phyloP scores from a whole-genome alignment of 306 rosid genomes.

The Vigna radiata region DNA sequence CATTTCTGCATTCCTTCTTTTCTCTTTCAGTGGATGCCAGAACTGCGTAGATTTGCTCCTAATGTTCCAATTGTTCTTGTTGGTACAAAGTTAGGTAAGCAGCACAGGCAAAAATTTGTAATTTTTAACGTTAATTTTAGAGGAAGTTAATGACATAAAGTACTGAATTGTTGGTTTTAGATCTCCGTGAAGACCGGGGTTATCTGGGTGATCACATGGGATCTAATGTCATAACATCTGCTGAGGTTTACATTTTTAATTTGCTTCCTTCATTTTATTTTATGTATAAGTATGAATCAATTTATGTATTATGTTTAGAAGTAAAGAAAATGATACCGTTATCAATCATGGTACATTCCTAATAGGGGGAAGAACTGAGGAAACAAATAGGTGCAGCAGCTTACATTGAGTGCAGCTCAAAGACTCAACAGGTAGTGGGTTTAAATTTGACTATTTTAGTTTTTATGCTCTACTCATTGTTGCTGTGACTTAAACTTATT shows the following conservation, averaged over 20 bases:
- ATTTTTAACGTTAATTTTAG: slow-evolving; percentile 14
- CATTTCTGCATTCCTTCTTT: slow-evolving; percentile 35
- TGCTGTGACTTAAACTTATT: background rate
- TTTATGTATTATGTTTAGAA: background rate
- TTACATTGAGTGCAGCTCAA: slow-evolving; percentile 94
- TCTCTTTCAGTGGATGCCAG: slow-evolving; percentile 93
- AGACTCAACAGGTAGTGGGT: slow-evolving; percentile 86
- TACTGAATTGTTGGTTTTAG: slow-evolving; percentile 49
- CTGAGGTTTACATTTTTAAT: slow-evolving; percentile 64
- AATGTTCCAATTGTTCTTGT: slow-evolving; percentile 95
- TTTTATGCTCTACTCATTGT: background rate
- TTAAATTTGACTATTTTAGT: background rate
- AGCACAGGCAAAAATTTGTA: background rate
- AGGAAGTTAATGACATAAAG: slow-evolving; percentile 26
- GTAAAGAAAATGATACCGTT: slow-evolving; percentile 23
- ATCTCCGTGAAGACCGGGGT: slow-evolving; percentile 86
- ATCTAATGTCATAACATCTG: slow-evolving; percentile 73
- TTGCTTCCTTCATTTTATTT: background rate
- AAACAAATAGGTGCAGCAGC: slow-evolving; percentile 99
- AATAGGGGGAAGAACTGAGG: slow-evolving; percentile 96
- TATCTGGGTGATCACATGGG: slow-evolving; percentile 81
- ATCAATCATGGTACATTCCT: slow-evolving; percentile 30
- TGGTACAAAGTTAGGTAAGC: slow-evolving; percentile 93
- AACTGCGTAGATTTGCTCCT: slow-evolving; percentile 94
- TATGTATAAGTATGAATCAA: slow-evolving; percentile 7